Conservation (phyloP, 208 protist species). For the Acanthamoeba triangularis region DNA sequence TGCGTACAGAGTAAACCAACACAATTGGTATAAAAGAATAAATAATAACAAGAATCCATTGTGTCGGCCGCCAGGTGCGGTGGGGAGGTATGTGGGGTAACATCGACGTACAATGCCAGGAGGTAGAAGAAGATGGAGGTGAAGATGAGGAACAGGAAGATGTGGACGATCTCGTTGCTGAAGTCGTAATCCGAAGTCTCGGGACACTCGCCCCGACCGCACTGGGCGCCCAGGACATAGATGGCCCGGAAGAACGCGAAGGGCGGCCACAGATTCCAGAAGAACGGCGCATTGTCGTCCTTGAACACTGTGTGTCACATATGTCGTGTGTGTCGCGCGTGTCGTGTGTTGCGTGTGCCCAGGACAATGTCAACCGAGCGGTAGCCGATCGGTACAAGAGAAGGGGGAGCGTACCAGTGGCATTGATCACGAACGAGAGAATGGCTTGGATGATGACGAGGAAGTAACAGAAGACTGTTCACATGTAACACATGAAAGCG, state of each 20-base stretch:
- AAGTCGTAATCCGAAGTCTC: slow-evolving; percentile 61
- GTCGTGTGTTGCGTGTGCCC: no score
- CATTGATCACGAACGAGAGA: slow-evolving; percentile 69
- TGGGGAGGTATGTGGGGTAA: no score
- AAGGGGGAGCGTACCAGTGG: neutral
- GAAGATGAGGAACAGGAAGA: slow-evolving; percentile 67
- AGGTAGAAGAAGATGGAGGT: slow-evolving; percentile 61
- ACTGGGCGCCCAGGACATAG: slow-evolving; percentile 26
- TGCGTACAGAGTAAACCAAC: neutral
- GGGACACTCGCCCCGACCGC: slow-evolving; percentile 60
- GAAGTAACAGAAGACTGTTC: slow-evolving; percentile 72
- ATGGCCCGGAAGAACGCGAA: slow-evolving; percentile 52
- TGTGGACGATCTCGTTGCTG: slow-evolving; percentile 32
- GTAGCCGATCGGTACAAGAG: neutral
- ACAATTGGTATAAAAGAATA: neutral
- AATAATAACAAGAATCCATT: no score
- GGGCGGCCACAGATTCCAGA: slow-evolving; percentile 67
- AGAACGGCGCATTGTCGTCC: slow-evolving; percentile 24
- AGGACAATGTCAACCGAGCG: neutral
- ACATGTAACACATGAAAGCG: neutral
- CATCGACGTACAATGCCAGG: slow-evolving; percentile 45
- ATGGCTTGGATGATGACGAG: slow-evolving; percentile 69
- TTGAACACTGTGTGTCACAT: slow-evolving; percentile 55
- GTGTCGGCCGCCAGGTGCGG: no score
- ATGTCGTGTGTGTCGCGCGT: no score